A percentile compares a stretch with the other conserved stretches of the same genome.
phyloP scores from a whole-genome alignment of 768 basidiomycete genomes.

The Collybiopsis luxurians region DNA sequence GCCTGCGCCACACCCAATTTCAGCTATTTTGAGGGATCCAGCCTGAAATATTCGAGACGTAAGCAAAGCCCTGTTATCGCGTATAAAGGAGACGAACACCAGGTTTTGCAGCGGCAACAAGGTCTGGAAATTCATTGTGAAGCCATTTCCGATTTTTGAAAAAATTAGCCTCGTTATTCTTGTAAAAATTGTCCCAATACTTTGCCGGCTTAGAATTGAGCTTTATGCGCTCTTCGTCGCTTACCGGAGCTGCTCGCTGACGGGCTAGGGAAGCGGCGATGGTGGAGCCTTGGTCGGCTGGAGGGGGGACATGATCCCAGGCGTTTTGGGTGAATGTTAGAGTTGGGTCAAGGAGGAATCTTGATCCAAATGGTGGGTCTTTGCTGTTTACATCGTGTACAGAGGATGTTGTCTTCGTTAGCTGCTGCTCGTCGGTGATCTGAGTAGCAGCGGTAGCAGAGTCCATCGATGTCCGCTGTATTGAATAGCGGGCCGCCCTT shows the following conservation, averaged over 20 bases:
- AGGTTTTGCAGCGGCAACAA: slow-evolving; percentile 64
- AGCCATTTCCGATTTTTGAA: slow-evolving; percentile 94
- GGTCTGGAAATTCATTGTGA: slow-evolving; percentile 91
- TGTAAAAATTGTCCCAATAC: slow-evolving; percentile 92
- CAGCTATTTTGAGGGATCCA: slow-evolving; percentile 72
- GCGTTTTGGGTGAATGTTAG: slow-evolving; percentile 87
- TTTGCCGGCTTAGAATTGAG: slow-evolving; percentile 73
- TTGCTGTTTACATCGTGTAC: slow-evolving; percentile 54
- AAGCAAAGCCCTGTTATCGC: slow-evolving; percentile 9
- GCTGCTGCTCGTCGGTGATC: too few species aligned
- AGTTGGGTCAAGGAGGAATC: slow-evolving; percentile 66
- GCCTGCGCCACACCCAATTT: slow-evolving; percentile 96
- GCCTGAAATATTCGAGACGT: slow-evolving; percentile 43
- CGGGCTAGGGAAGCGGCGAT: slow-evolving; percentile 68
- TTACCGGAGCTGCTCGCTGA: slow-evolving; percentile 74
- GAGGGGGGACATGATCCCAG: slow-evolving; percentile 88
- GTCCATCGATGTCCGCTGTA: too few species aligned
- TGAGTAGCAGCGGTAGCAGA: too few species aligned
- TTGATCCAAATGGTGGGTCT: slow-evolving; percentile 23
- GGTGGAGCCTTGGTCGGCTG: slow-evolving; percentile 72
- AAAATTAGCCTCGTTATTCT: slow-evolving; percentile 80
- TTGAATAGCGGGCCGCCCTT: too few species aligned
- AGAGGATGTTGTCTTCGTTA: slow-evolving; percentile 39
- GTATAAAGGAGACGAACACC: slow-evolving; percentile 38
- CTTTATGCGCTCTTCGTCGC: slow-evolving; percentile 64